phyloP scores from a whole-genome alignment of 2,329 filamentous ascomycete genomes.

The Nothopassalora personata region DNA sequence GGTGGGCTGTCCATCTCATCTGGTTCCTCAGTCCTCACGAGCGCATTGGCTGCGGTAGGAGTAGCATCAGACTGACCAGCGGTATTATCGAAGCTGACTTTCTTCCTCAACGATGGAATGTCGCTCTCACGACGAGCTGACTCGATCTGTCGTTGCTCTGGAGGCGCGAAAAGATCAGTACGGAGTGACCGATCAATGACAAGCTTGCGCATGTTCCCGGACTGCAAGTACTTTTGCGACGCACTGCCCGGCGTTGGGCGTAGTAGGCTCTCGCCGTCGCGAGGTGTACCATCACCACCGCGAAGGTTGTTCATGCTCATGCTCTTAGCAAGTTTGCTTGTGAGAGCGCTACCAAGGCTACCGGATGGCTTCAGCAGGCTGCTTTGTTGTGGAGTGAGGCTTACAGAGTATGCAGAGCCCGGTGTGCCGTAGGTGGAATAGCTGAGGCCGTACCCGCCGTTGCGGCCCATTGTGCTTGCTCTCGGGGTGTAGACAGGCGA shows the following conservation, averaged over 20 bases:
- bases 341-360: conserved; percentile 59
- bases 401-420: conserved; percentile 41
- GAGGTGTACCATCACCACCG: conserved; percentile 57
- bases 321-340: conserved; percentile 65
- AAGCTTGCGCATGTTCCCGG: conserved; percentile 76
- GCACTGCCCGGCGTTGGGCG: conserved; percentile 58
- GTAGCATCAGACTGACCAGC: conserved; percentile 40
- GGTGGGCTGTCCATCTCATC: conserved; percentile 46
- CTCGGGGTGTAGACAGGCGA: conserved; percentile 75
- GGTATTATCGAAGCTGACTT: conserved; percentile 83
- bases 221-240: conserved; percentile 61
- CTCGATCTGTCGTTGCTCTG: conserved; percentile 17
- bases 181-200: conserved; percentile 85
- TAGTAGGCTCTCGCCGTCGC: conserved; percentile 79
- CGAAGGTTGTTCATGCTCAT: conserved; percentile 82
- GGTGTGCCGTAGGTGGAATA: conserved; percentile 90
- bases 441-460: conserved; percentile 73
- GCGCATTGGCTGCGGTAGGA: conserved; percentile 36
- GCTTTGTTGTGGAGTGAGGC: conserved; percentile 63
- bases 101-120: conserved; percentile 56
- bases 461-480: conserved; percentile 24
- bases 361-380: conserved; percentile 57
- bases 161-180: conserved; percentile 54
- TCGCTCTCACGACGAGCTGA: conserved; percentile 29
- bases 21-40: conserved; percentile 46